Conservation (phyloP, 805 yeast genomes). For the Sugiyamaella lignohabitans region DNA sequence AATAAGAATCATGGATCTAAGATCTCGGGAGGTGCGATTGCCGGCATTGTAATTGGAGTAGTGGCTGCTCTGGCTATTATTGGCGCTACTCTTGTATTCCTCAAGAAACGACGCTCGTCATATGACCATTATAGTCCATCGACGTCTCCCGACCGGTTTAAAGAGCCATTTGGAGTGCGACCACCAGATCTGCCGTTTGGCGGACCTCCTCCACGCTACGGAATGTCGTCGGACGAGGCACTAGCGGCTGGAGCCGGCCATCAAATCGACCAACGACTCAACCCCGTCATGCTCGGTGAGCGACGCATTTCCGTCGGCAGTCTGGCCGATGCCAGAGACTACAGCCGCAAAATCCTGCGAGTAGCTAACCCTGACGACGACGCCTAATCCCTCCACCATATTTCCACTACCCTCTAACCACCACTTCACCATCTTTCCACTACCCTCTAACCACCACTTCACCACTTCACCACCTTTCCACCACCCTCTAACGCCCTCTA, state of each 20-base stretch:
- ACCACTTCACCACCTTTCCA: no score
- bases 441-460: no score
- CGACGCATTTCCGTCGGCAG: conserved; percentile 82
- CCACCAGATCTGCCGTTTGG: conserved; percentile 21
- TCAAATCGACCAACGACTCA: conserved; percentile 55
- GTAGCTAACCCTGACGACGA: conserved; percentile 81
- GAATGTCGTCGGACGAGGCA: conserved; percentile 15
- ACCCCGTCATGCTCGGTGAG: conserved; percentile 74
- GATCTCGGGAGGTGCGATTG: conserved; percentile 46
- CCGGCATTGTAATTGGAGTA: conserved; percentile 54
- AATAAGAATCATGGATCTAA: conserved; percentile 20
- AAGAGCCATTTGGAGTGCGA: conserved; percentile 27
- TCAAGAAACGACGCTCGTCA: conserved; percentile 38
- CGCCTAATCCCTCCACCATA: background rate
- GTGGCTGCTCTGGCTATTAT: conserved; percentile 40
- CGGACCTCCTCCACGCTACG: conserved; percentile 13
- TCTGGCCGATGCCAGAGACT: conserved; percentile 79
- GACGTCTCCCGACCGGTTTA: conserved; percentile 28
- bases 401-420: no score
- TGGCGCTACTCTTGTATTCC: conserved; percentile 37
- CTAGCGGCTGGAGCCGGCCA: no score
- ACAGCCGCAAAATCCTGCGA: conserved; percentile 69
- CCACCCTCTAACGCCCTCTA: no score
- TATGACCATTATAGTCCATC: conserved; percentile 36
- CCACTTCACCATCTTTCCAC: no score